phyloP scores from a whole-genome alignment of 345 rosid species.

The Gossypium sturtianum region DNA sequence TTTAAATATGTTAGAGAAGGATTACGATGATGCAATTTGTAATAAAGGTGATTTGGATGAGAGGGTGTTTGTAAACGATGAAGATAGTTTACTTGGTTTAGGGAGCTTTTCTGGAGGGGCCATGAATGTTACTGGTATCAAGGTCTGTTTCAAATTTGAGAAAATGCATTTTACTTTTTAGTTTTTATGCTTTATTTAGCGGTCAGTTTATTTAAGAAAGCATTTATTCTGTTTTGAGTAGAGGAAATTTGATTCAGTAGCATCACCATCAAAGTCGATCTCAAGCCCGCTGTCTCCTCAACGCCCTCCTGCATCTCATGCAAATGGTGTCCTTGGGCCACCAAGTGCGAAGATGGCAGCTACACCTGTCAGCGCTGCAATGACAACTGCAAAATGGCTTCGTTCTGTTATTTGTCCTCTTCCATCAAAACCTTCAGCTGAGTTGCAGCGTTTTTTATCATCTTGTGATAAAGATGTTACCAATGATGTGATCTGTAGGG shows the following conservation, averaged over 20 bases:
- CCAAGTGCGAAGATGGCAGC: conserved; percentile 48
- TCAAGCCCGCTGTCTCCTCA: conserved; percentile 82
- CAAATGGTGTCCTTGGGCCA: conserved; percentile 44
- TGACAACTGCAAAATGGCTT: conserved; percentile 99
- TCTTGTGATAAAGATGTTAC: conserved; percentile 86
- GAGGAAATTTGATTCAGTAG: conserved; percentile 70
- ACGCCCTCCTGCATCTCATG: conserved; percentile 65
- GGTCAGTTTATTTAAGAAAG: not conserved
- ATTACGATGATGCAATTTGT: conserved; percentile 59
- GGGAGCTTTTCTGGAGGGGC: conserved; percentile 65
- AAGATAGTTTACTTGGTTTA: conserved; percentile 77
- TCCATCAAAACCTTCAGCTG: conserved; percentile 68
- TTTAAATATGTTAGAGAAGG: conserved; percentile 62
- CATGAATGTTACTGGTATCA: conserved; percentile 46
- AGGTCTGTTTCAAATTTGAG: conserved; percentile 34
- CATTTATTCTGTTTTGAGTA: conserved; percentile 18
- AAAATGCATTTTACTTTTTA: not conserved
- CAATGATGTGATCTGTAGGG: conserved; percentile 68
- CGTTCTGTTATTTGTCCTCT: conserved; percentile 75
- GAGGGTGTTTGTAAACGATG: conserved; percentile 78
- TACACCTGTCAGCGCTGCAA: conserved; percentile 88
- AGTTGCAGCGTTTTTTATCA: conserved; percentile 57
- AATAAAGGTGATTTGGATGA: conserved; percentile 74
- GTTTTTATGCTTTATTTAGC: not conserved
- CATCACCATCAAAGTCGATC: conserved; percentile 76